phyloP scores from a whole-genome alignment of 192 early-diverging fungal species.

The Dissophora globulifera region DNA sequence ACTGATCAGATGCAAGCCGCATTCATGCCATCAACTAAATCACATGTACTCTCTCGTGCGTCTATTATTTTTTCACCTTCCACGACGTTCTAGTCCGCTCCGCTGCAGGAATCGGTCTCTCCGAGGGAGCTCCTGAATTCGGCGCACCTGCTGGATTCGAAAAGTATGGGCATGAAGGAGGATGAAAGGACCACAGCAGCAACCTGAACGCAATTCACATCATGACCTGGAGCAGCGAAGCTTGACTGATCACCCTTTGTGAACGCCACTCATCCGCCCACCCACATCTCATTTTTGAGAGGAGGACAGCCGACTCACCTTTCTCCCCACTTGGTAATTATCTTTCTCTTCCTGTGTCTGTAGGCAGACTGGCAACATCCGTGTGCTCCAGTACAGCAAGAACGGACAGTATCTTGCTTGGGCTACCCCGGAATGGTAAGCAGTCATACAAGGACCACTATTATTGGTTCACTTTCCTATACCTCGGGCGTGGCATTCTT shows the following conservation, averaged over 20 bases:
- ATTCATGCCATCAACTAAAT: constrained; percentile 22
- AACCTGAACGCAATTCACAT: too few species aligned
- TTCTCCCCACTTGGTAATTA: too few species aligned
- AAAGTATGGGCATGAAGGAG: constrained; percentile 55
- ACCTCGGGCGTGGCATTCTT: not conserved
- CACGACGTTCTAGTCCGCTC: constrained; percentile 56
- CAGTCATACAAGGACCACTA: too few species aligned
- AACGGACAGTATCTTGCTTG: constrained; percentile 77
- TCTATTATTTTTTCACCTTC: not conserved
- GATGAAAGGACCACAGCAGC: not conserved
- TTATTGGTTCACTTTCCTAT: constrained; percentile 13
- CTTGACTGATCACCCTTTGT: too few species aligned
- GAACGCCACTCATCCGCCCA: too few species aligned
- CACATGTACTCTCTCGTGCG: not conserved
- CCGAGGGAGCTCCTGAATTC: constrained; percentile 63
- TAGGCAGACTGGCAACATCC: constrained; percentile 58
- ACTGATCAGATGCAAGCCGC: constrained; percentile 13
- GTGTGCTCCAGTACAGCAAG: constrained; percentile 77
- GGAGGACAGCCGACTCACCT: too few species aligned
- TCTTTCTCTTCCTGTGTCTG: not conserved
- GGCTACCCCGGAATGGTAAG: constrained; percentile 68
- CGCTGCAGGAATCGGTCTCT: constrained; percentile 63
- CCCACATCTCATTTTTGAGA: too few species aligned
- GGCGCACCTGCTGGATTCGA: constrained; percentile 59
- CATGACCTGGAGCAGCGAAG: too few species aligned